Evolutionary conservation across 306 rosid species (phyloP).

Genomic region (Rosa multiflora): DNA sequence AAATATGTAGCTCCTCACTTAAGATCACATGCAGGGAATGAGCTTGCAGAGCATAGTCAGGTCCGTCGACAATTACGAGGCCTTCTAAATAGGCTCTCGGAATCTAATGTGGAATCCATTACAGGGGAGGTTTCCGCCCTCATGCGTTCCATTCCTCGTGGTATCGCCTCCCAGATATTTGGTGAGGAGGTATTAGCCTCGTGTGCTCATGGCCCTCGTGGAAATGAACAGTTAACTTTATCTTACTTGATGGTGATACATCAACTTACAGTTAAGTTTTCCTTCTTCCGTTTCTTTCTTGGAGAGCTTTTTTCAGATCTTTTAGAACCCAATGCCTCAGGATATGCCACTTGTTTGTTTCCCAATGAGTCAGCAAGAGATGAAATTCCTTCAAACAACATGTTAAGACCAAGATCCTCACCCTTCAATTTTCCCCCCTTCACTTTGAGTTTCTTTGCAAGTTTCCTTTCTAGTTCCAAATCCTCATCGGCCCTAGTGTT

Average conservation of each 20-base stretch:
- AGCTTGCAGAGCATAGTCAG: conserved; percentile 68
- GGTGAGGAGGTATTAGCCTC: conserved; percentile 74
- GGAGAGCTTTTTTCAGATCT: conserved; percentile 30
- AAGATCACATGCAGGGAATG: conserved; percentile 64
- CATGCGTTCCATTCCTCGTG: conserved; percentile 57
- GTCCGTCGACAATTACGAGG: conserved; percentile 63
- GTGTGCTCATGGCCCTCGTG: conserved; percentile 77
- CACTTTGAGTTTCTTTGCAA: conserved; percentile 84
- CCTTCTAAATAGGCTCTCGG: conserved; percentile 66
- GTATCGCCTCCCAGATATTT: conserved; percentile 59
- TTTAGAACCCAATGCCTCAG: conserved; percentile 33
- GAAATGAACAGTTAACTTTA: conserved; percentile 77
- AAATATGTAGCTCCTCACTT: conserved; percentile 76
- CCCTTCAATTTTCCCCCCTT: conserved; percentile 86
- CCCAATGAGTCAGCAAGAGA: conserved; percentile 39
- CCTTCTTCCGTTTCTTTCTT: conserved; percentile 37
- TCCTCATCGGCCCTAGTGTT: conserved; percentile 48
- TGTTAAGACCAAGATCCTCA: conserved; percentile 61
- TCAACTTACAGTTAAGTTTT: background rate
- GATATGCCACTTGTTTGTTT: conserved; percentile 27
- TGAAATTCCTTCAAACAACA: conserved; percentile 53
- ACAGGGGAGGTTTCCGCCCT: conserved; percentile 62
- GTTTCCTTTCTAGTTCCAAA: conserved; percentile 73
- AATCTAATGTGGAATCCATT: conserved; percentile 69
- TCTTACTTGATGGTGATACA: background rate